Base-by-base conservation (phyloP, 805 yeast genomes). In the Pichia pseudocactophila region DNA sequence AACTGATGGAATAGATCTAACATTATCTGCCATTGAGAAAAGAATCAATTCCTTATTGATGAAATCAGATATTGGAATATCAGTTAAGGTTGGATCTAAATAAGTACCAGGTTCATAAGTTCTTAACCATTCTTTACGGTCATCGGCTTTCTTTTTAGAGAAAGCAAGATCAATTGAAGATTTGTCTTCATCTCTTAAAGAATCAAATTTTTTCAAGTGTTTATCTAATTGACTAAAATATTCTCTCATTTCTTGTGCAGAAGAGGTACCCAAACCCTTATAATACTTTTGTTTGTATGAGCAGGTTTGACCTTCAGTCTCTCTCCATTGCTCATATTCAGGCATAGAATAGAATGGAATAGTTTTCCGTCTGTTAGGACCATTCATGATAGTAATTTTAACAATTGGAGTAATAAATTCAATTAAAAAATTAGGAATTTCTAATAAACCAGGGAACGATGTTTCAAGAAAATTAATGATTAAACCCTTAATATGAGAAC, bases 191-290 rank as follows among this genome's bases (percentile, higher is more conserved):
- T 76, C 86, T 61, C 84, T 80, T 39, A 92, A 69, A 7, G 87
- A 73, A 58, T 85, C 88, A 61, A 92, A 92, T 25, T 74, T 73
- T 58, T 92, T 92, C 66, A 86, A 70, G 64, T 92, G 98, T 49
- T 70, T 79, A 52, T 84, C 96, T 27, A 92, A 69, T 48, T 83
- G 82, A 34, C 86, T 68, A 61, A 92, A 92, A 57, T 92, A 92
- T 57, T 85, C 92, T 51, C 92, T 77, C 47, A 84, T 85, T 63
- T 92, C 98, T 30, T 68, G 73, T 22, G 78, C 76, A 1, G 80
- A 73, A 1, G 97, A 90, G 4, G 98, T 88, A 78, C 98, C 98
- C 72, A 92, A 74, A 76, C 98, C 98, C 72, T 92, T 92, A 68
- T 87, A 92, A 69, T 92, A 92, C 73, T 92, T 92, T 54, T 85